Evolutionary conservation across 805 yeast species (phyloP), one percentile per base, ranked within the genome.

Genomic region (Metahyphopichia silvanorum): DNA sequence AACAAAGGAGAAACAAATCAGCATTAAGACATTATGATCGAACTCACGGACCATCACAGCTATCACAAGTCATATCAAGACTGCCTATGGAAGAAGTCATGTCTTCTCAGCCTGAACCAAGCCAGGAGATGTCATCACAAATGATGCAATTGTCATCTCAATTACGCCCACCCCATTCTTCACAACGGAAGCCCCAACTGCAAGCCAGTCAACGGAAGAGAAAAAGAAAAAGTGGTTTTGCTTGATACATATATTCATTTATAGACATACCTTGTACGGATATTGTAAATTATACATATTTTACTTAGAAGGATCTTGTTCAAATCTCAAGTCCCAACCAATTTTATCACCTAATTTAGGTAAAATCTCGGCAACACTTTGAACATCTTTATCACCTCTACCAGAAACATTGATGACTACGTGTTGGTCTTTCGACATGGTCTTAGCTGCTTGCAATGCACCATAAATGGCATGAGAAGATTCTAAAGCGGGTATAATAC

Each of bases 321-420:
- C 86, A 48, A 93, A 93, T 62, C 98, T 78, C 57, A 93, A 72
- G 58, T 91, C 97, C 98, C 98, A 93, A 51, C 83, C 93, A 53
- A 93, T 91, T 60, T 79, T 56, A 30, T 93, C 94, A 26, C 99
- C 99, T 35, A 87, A 69, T 43, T 66, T 76, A 29, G 98, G 98
- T 55, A 93, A 73, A 33, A 82, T 78, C 61, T 93, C 96, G 29
- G 98, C 98, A 34, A 93, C 97, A 58, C 89, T 86, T 65, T 88
- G 96, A 24, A 93, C 98, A 60, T 93, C 98, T 69, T 93, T 93
- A 60, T 93, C 98, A 66, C 98, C 99, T 74, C 99, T 86, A 51
- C 99, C 99, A 32, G 96, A 87, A 36, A 93, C 76, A 58, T 88
- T 88, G 54, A 93, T 83, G 39, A 93, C 82, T 37, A 93, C 69